Percentiles rank a stretch among this genome's conserved stretches.
phyloP scores from a whole-genome alignment of 2,329 filamentous ascomycete genomes.

The Septoria linicola region DNA sequence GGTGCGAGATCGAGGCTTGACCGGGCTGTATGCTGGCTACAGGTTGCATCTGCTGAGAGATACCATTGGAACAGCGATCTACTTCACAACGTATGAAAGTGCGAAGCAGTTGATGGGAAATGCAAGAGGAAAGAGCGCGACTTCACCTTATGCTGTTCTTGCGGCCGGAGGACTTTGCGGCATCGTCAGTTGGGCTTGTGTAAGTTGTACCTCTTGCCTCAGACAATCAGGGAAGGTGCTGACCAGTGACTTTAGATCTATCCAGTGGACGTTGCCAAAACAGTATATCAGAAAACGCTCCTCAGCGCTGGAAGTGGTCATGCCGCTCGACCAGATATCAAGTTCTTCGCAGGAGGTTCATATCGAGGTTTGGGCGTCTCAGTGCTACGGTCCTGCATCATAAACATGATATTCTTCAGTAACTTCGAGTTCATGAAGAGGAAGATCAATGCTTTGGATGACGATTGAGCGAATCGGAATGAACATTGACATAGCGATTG shows the following conservation, averaged over 20 bases:
- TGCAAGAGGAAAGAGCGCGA: conserved; percentile 69
- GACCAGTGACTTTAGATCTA: conserved; percentile 45
- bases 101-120: conserved; percentile 79
- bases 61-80: conserved; percentile 78
- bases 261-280: conserved; percentile 77
- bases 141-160: conserved; percentile 74
- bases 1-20: conserved; percentile 68
- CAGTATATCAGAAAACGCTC: conserved; percentile 79
- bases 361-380: conserved; percentile 77
- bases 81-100: conserved; percentile 88
- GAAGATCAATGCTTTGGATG: conserved; percentile 45
- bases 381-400: conserved; percentile 75
- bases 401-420: conserved; percentile 89
- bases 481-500: neutral
- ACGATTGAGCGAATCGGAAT: neutral
- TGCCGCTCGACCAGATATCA: conserved; percentile 61
- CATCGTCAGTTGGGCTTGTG: conserved; percentile 79
- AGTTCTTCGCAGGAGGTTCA: conserved; percentile 74
- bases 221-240: neutral
- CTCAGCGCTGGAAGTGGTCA: conserved; percentile 62
- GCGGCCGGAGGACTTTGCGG: conserved; percentile 78
- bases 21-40: conserved; percentile 78
- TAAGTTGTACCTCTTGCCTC: conserved; percentile 44
- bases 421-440: conserved; percentile 80
- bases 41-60: conserved; percentile 80